Conservation (phyloP, 2,329 filamentous ascomycete genomes). For the Cadophora luteo-olivacea region DNA sequence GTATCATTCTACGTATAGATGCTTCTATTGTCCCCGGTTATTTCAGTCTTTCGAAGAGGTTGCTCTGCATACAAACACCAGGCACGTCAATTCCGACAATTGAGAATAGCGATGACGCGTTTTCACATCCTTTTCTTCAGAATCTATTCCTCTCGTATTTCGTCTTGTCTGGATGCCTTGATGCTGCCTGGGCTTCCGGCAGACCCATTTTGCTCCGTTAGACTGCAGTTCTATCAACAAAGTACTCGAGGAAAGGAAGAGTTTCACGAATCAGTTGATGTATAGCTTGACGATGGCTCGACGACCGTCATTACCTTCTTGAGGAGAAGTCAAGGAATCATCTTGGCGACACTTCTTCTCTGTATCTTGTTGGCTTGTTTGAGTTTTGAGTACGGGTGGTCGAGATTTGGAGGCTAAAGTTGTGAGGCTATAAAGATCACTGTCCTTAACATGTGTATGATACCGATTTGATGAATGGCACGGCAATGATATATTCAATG, state of each 20-base stretch:
- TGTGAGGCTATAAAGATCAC: too few species aligned
- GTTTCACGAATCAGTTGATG: neutral
- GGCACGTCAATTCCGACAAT: neutral
- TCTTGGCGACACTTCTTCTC: neutral
- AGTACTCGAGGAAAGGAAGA: neutral
- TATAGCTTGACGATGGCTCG: neutral
- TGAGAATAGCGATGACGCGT: neutral
- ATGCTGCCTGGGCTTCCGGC: neutral
- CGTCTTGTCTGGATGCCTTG: too few species aligned
- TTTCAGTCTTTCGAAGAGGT: constrained; percentile 12
- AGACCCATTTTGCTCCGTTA: too few species aligned
- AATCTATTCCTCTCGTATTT: neutral
- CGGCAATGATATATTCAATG: neutral
- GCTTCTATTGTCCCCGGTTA: constrained; percentile 14
- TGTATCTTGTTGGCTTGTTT: neutral
- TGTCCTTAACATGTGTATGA: neutral
- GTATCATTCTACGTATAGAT: constrained; percentile 3
- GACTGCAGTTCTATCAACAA: neutral
- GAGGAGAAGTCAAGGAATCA: neutral
- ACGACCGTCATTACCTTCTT: neutral
- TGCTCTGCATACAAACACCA: constrained; percentile 12
- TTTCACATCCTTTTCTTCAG: neutral
- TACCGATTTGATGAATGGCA: neutral
- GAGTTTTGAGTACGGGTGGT: neutral
- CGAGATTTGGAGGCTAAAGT: neutral